Conservation (phyloP, 805 yeast species). For the Sugiyamaella marilandica region DNA sequence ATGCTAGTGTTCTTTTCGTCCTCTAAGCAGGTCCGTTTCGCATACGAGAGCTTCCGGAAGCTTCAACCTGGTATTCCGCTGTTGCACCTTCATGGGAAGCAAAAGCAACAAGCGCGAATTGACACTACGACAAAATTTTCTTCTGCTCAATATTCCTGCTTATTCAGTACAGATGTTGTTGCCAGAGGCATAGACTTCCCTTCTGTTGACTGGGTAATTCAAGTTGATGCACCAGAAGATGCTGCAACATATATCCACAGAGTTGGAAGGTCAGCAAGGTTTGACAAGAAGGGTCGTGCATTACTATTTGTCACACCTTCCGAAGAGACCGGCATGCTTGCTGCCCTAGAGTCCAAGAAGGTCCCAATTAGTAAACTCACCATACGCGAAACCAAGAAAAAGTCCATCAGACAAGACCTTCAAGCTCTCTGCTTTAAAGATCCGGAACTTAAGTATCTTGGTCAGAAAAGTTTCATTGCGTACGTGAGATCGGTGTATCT, state of each 20-base stretch:
- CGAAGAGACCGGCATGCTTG: conserved; percentile 74
- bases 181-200: conserved; percentile 93
- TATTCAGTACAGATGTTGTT: conserved; percentile 86
- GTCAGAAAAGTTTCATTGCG: conserved; percentile 92
- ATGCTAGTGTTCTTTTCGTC: conserved; percentile 81
- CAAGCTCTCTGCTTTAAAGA: conserved; percentile 89
- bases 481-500: conserved; percentile 79
- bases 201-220: conserved; percentile 91
- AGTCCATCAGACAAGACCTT: conserved; percentile 73
- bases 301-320: conserved; percentile 76
- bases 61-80: conserved; percentile 89
- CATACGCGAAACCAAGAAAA: conserved; percentile 65
- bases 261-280: conserved; percentile 86
- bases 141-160: conserved; percentile 71
- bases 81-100: conserved; percentile 82
- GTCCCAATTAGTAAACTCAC: conserved; percentile 69
- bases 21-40: conserved; percentile 85
- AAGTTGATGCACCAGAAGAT: conserved; percentile 88
- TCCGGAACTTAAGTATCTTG: conserved; percentile 87
- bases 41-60: conserved; percentile 79
- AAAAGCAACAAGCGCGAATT: conserved; percentile 81
- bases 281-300: conserved; percentile 79
- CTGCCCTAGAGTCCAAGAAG: conserved; percentile 53
- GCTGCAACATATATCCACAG: conserved; percentile 84
- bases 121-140: conserved; percentile 78